Evolutionary conservation across 257 asterid species (phyloP).

Genomic region (Mentha longifolia): DNA sequence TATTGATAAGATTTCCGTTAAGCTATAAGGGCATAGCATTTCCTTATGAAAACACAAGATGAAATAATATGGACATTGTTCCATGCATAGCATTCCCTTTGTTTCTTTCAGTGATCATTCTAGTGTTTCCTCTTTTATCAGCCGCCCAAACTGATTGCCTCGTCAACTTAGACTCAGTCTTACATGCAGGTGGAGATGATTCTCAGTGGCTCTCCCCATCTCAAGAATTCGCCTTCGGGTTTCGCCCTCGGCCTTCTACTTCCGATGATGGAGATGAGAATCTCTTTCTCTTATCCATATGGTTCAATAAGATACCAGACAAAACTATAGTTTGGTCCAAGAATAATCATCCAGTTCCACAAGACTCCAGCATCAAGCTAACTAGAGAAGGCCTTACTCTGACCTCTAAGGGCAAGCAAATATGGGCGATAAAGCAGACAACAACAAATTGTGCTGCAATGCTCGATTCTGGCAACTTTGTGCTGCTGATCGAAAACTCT

Average conservation of each 20-base stretch:
- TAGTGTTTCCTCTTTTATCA: slow-evolving; percentile 11
- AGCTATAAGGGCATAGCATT: not conserved
- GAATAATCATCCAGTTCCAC: slow-evolving; percentile 31
- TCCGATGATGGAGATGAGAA: slow-evolving; percentile 5
- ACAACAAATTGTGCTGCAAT: slow-evolving; percentile 38
- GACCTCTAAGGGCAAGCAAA: slow-evolving; percentile 3
- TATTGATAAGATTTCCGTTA: not conserved
- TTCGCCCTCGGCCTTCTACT: slow-evolving; percentile 29
- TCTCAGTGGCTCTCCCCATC: slow-evolving; percentile 43
- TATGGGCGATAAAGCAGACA: slow-evolving; percentile 12
- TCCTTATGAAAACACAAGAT: not conserved
- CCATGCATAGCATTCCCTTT: not conserved
- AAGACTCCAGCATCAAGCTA: slow-evolving; percentile 43
- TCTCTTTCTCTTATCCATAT: slow-evolving; percentile 43
- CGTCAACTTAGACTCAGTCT: slow-evolving; percentile 18
- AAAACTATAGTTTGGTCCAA: slow-evolving; percentile 47
- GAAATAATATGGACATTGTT: not conserved
- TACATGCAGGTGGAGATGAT: slow-evolving; percentile 30
- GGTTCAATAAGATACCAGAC: slow-evolving; percentile 49
- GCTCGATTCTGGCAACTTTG: slow-evolving; percentile 52
- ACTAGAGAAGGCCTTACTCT: slow-evolving; percentile 36
- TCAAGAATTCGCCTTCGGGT: slow-evolving; percentile 55
- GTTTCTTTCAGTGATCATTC: not conserved
- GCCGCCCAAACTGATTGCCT: slow-evolving; percentile 27
- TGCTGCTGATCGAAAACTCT: slow-evolving; percentile 27